phyloP scores from a whole-genome alignment of 495 filamentous ascomycete genomes.

The Clohesyomyces aquaticus region DNA sequence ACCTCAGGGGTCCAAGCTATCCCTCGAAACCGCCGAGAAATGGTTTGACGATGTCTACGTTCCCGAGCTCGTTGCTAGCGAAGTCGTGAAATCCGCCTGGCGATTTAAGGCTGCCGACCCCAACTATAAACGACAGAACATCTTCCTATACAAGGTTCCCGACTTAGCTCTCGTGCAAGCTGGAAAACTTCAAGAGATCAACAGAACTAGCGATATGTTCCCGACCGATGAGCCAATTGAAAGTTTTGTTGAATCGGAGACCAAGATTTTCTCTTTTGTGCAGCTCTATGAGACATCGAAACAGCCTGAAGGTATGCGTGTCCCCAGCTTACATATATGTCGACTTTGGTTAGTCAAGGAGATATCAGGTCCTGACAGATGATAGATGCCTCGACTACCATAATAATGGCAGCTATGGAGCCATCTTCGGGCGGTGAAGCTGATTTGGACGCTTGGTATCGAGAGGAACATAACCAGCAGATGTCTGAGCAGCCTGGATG shows the following conservation, averaged over 20 bases:
- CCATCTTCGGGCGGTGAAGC: constrained; percentile 22
- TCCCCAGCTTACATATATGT: background rate
- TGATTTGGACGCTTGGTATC: constrained; percentile 38
- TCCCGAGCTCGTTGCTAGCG: constrained; percentile 40
- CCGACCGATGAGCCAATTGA: constrained; percentile 17
- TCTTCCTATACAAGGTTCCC: constrained; percentile 40
- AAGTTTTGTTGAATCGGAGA: constrained; percentile 22
- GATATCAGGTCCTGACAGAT: background rate
- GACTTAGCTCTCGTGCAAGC: constrained; percentile 39
- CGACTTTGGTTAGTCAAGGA: no score
- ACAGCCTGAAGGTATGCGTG: constrained; percentile 29
- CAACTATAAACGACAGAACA: constrained; percentile 29
- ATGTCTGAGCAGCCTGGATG: constrained; percentile 40
- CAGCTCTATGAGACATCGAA: constrained; percentile 35
- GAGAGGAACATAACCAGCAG: constrained; percentile 39
- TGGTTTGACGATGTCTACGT: constrained; percentile 45
- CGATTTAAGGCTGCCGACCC: constrained; percentile 36
- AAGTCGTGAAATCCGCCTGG: constrained; percentile 29
- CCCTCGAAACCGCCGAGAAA: constrained; percentile 30
- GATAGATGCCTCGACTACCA: constrained; percentile 20
- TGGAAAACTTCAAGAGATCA: constrained; percentile 20
- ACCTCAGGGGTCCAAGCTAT: constrained; percentile 15
- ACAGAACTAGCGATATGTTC: constrained; percentile 26
- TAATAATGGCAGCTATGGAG: constrained; percentile 32
- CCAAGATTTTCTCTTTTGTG: constrained; percentile 24